A percentile compares a stretch with the other conserved stretches of the same genome.
Conservation (phyloP, 2,329 filamentous ascomycete genomes). For the Diaporthe nobilis region DNA sequence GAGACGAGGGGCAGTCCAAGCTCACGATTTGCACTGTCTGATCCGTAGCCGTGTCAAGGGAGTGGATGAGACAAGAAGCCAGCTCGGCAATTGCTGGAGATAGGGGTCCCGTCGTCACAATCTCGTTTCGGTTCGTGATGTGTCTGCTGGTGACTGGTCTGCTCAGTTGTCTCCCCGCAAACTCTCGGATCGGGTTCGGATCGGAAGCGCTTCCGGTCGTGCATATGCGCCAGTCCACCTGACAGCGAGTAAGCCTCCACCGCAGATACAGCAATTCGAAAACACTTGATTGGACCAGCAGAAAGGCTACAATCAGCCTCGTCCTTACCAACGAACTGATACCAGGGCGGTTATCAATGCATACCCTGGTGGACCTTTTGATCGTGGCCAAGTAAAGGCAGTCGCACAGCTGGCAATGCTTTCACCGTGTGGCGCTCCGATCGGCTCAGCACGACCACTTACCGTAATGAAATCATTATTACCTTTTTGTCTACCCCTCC, state of each 20-base stretch:
- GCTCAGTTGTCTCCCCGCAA: slow-evolving; percentile 4
- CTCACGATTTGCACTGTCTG: slow-evolving; percentile 15
- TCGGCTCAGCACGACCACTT: neutral
- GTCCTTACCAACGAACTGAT: neutral
- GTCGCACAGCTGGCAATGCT: neutral
- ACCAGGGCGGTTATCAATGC: slow-evolving; percentile 4
- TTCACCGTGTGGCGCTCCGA: neutral
- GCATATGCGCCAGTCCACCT: slow-evolving; percentile 4
- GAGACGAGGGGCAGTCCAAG: neutral
- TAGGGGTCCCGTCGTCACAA: neutral
- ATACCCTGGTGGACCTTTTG: neutral
- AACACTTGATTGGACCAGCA: slow-evolving; percentile 16
- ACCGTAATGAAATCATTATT: slow-evolving; percentile 13
- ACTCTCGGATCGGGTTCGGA: slow-evolving; percentile 25
- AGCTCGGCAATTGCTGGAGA: neutral
- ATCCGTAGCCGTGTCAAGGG: slow-evolving; percentile 7
- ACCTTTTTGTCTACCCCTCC: neutral
- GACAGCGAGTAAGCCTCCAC: slow-evolving; percentile 12
- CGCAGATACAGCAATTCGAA: neutral
- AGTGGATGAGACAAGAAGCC: neutral
- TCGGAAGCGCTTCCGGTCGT: slow-evolving; percentile 27
- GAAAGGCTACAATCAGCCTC: slow-evolving; percentile 16
- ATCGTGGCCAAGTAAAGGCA: neutral
- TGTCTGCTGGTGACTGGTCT: slow-evolving; percentile 3
- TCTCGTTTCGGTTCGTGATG: slow-evolving; percentile 16